Evolutionary conservation across 1,284 basidiomycete genomes (phyloP).

Genomic region (Athelia psychrophila): DNA sequence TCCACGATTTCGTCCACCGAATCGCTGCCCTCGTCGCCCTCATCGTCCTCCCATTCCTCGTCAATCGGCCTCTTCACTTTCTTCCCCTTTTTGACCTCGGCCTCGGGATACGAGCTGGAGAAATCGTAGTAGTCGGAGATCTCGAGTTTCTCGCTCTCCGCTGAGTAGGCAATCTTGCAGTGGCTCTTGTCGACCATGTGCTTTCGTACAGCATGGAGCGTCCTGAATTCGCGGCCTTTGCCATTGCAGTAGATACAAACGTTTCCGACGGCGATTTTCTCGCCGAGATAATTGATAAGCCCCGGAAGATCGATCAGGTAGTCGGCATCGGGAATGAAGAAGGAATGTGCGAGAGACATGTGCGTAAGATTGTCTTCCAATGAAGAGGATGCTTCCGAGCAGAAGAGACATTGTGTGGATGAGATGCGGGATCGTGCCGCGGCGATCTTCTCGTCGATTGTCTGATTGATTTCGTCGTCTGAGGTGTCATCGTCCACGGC

Average conservation of each 20-base stretch:
- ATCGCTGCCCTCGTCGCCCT: conserved; percentile 40
- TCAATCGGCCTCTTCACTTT: conserved; percentile 30
- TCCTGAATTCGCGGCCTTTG: conserved; percentile 74
- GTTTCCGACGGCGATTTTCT: conserved; percentile 93
- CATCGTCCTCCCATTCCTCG: conserved; percentile 63
- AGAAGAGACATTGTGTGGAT: conserved; percentile 84
- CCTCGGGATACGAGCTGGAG: conserved; percentile 72
- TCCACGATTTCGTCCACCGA: conserved; percentile 57
- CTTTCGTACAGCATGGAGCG: conserved; percentile 82
- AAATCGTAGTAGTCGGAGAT: conserved; percentile 96
- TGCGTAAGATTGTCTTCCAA: conserved; percentile 77
- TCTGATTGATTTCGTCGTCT: conserved; percentile 52
- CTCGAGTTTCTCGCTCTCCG: conserved; percentile 79
- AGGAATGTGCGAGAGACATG: conserved; percentile 88
- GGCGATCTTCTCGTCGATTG: conserved; percentile 77
- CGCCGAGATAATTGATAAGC: conserved; percentile 84
- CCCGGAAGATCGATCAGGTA: conserved; percentile 86
- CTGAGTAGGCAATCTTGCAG: conserved; percentile 94
- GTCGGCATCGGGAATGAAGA: conserved; percentile 95
- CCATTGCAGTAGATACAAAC: conserved; percentile 91
- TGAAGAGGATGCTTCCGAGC: conserved; percentile 49
- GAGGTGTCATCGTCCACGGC: conserved; percentile 39
- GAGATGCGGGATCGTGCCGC: conserved; percentile 67
- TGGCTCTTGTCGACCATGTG: conserved; percentile 96
- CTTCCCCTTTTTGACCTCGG: conserved; percentile 30